A percentile compares a stretch with the other conserved stretches of the same genome.
Conservation (phyloP, 768 basidiomycete genomes). For the Kondoa subrosea region DNA sequence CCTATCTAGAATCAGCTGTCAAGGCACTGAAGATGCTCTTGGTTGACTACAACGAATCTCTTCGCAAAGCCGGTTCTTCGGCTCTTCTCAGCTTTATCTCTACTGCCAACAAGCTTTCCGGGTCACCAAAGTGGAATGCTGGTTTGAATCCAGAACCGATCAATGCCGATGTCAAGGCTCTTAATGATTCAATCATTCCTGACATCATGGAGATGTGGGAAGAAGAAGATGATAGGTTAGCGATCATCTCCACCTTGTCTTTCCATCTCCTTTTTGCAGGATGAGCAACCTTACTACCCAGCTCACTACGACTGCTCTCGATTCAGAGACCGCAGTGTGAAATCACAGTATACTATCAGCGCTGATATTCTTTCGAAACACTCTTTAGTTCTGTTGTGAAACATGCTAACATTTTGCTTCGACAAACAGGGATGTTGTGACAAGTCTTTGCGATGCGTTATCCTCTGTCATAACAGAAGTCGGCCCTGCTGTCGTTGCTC, state of each 20-base stretch:
- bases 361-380: not conserved
- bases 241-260: not conserved
- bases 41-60: slow-evolving; percentile 84
- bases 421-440: slow-evolving; percentile 64
- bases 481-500: slow-evolving; percentile 61
- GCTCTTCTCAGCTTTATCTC: slow-evolving; percentile 74
- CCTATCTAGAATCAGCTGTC: slow-evolving; percentile 67
- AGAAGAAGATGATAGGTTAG: slow-evolving; percentile 74
- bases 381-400: not conserved
- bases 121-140: slow-evolving; percentile 64
- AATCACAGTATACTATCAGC: not conserved
- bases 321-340: not conserved
- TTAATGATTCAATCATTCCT: slow-evolving; percentile 56
- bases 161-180: slow-evolving; percentile 51
- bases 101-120: slow-evolving; percentile 76
- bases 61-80: slow-evolving; percentile 78
- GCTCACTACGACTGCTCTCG: slow-evolving; percentile 56
- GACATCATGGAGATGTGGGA: slow-evolving; percentile 75
- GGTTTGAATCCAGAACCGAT: slow-evolving; percentile 45
- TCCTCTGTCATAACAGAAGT: slow-evolving; percentile 82
- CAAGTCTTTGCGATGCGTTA: slow-evolving; percentile 68
- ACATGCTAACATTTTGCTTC: not conserved
- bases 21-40: slow-evolving; percentile 62
- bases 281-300: slow-evolving; percentile 36
- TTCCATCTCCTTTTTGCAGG: not conserved